Percentiles rank a stretch among this genome's conserved stretches.
phyloP scores from a whole-genome alignment of 768 basidiomycete genomes.

The Lactarius quietus region DNA sequence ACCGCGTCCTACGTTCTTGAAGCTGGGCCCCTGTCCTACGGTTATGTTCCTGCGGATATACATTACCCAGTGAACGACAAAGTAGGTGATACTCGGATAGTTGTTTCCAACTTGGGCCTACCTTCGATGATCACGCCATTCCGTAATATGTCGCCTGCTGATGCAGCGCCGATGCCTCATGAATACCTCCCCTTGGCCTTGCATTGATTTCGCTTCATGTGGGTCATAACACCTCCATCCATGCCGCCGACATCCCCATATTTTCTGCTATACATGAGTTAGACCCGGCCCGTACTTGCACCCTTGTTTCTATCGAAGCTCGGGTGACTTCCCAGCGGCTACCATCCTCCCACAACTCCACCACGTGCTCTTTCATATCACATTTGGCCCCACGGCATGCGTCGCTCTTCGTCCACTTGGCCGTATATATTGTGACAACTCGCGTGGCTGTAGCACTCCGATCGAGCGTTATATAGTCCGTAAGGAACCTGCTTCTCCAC shows the following conservation, averaged over 20 bases:
- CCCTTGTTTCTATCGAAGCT: not conserved
- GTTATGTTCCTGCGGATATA: not conserved
- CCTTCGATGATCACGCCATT: not conserved
- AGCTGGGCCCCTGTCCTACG: not conserved
- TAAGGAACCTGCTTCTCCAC: not conserved
- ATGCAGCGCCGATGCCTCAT: slow-evolving; percentile 15
- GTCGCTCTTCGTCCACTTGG: slow-evolving; percentile 7
- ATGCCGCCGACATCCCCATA: not conserved
- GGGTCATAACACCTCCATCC: not conserved
- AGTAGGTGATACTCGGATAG: not conserved
- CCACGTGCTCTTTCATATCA: slow-evolving; percentile 9
- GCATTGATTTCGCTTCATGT: not conserved
- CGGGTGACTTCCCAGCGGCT: not conserved
- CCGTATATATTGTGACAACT: not conserved
- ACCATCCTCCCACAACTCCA: not conserved
- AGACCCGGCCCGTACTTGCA: not conserved
- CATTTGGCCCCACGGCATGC: not conserved
- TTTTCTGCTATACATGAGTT: not conserved
- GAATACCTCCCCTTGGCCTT: slow-evolving; percentile 14
- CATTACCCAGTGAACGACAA: not conserved
- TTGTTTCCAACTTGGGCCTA: not conserved
- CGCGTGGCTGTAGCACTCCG: not conserved
- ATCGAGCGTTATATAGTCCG: slow-evolving; percentile 9
- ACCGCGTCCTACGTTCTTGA: not conserved
- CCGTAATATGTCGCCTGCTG: not conserved